These are phyloP conservation scores for Phylloporus sp. DNA, from an alignment of 768 basidiomycete species.

Conservation along the genomic window DNA sequence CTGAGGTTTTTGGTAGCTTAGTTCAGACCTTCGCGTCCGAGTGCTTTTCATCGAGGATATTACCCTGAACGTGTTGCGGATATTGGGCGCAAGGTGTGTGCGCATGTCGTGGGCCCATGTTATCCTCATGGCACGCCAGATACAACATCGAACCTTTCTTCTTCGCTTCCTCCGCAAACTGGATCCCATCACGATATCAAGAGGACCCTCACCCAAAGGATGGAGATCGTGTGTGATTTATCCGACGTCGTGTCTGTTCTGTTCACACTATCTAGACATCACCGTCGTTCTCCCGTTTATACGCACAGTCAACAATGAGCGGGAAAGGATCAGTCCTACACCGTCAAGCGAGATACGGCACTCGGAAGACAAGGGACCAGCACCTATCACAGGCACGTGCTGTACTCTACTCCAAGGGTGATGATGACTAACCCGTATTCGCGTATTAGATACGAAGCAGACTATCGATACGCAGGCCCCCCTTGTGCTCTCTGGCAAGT, in stretches of 20 bases:
- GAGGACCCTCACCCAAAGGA: conserved; percentile 23
- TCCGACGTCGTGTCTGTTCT: neutral
- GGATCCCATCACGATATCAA: conserved; percentile 41
- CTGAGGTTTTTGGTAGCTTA: conserved; percentile 14
- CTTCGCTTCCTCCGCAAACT: conserved; percentile 39
- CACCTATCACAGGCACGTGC: conserved; percentile 15
- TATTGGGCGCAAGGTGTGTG: conserved; percentile 36
- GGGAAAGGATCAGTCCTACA: conserved; percentile 9
- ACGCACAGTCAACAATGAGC: conserved; percentile 34
- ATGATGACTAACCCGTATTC: neutral
- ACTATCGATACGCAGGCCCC: conserved; percentile 34
- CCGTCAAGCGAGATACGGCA: conserved; percentile 13
- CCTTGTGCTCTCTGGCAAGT: conserved; percentile 22
- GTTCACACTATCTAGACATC: conserved; percentile 31
- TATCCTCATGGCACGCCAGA: conserved; percentile 21
- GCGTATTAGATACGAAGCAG: conserved; percentile 15
- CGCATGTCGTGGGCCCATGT: neutral
- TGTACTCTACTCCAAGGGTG: neutral
- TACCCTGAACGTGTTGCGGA: conserved; percentile 28
- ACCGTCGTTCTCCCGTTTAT: conserved; percentile 40
- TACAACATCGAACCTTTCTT: conserved; percentile 42
- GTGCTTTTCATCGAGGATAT: conserved; percentile 37
- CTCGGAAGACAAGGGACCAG: conserved; percentile 1
- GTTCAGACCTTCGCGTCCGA: conserved; percentile 24
- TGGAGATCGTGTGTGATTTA: conserved; percentile 36